Evolutionary conservation across 2,329 filamentous ascomycete species (phyloP).

Genomic region (Lachnellula willkommii): DNA sequence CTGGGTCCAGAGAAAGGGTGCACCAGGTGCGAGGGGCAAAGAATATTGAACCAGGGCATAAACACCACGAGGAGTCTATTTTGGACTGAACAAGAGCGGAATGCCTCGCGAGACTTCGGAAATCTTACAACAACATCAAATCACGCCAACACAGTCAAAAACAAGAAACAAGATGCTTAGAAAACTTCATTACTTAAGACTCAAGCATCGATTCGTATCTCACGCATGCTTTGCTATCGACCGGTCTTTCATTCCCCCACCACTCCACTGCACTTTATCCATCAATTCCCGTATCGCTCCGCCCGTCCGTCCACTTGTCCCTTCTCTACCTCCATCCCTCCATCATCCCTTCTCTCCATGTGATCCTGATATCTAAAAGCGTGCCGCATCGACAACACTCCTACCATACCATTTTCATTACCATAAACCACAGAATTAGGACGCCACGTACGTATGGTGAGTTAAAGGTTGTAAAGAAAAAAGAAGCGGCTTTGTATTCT

Average conservation of each 20-base stretch:
- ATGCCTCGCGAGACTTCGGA: too few relatives aligned
- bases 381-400: too few relatives aligned
- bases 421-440: constrained; percentile 25
- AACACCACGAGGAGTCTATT: too few relatives aligned
- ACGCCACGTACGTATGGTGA: constrained; percentile 20
- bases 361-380: constrained; percentile 11
- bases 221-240: constrained; percentile 24
- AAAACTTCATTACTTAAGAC: constrained; percentile 18
- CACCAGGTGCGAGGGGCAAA: too few relatives aligned
- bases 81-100: too few relatives aligned
- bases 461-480: constrained; percentile 21
- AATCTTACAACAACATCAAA: too few relatives aligned
- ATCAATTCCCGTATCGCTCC: constrained; percentile 21
- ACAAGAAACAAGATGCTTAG: background rate
- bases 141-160: background rate
- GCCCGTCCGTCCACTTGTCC: constrained; percentile 25
- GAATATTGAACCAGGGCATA: too few relatives aligned
- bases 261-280: constrained; percentile 21
- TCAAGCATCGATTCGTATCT: constrained; percentile 22
- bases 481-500: constrained; percentile 24
- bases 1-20: too few relatives aligned
- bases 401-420: constrained; percentile 2
- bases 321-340: constrained; percentile 28
- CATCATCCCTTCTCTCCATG: constrained; percentile 26
- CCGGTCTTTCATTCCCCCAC: constrained; percentile 23